Percentiles rank a stretch among this genome's conserved stretches.
Conservation (phyloP, 1,284 basidiomycete species). For the Heterobasidion irregulare region DNA sequence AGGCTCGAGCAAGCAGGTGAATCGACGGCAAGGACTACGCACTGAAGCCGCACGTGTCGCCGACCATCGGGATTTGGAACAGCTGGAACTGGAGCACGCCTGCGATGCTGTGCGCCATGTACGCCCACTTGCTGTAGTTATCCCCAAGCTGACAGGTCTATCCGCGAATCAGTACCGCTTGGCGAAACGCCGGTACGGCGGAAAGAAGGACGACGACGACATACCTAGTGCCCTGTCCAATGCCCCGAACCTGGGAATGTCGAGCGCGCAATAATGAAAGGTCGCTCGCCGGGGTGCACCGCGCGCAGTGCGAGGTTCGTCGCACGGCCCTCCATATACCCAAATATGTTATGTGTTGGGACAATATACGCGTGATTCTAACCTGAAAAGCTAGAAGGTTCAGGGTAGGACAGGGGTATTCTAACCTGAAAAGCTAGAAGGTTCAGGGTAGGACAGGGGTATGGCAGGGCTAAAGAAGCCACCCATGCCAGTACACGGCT, state of each 20-base stretch:
- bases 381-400: too few species aligned
- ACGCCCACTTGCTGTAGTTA: conserved; percentile 64
- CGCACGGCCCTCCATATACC: conserved; percentile 54
- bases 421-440: too few species aligned
- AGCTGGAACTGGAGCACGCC: conserved; percentile 72
- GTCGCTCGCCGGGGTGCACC: conserved; percentile 45
- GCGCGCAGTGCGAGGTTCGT: conserved; percentile 47
- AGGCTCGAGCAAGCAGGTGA: background rate
- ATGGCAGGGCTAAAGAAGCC: too few species aligned
- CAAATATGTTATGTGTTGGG: conserved; percentile 64
- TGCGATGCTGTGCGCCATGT: conserved; percentile 50
- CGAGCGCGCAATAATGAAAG: conserved; percentile 59
- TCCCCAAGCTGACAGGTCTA: conserved; percentile 45
- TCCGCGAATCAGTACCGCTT: background rate
- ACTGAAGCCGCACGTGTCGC: conserved; percentile 66
- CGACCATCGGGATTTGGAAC: conserved; percentile 71
- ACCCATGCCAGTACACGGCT: too few species aligned
- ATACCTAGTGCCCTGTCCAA: conserved; percentile 20
- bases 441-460: too few species aligned
- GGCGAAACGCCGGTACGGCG: background rate
- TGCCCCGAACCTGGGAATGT: conserved; percentile 11
- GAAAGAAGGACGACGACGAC: background rate
- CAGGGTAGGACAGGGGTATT: too few species aligned
- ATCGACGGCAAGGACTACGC: conserved; percentile 10
- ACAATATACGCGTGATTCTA: too few species aligned